phyloP scores from a whole-genome alignment of 331 rosid species.

The Malus hybrid region DNA sequence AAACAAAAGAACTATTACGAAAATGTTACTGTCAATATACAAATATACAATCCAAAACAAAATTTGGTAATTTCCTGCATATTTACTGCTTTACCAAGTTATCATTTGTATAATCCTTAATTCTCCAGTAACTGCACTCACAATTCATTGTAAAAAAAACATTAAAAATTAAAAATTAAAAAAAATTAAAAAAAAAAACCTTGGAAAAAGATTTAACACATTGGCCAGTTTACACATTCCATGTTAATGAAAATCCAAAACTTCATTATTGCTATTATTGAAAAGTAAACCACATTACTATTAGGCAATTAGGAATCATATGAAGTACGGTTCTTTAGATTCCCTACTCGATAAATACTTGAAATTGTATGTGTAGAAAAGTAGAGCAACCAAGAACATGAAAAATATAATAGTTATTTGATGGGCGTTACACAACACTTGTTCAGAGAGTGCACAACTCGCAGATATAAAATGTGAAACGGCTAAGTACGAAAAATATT shows the following conservation, averaged over 20 bases:
- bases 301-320: not conserved
- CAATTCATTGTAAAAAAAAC: not conserved
- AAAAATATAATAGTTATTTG: not conserved
- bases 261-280: not conserved
- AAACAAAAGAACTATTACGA: not conserved
- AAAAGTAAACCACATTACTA: not conserved
- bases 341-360: not conserved
- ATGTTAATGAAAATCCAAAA: not conserved
- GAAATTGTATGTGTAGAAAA: not conserved
- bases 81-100: not conserved
- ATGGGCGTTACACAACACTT: not conserved
- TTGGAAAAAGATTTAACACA: not conserved
- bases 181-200: not conserved
- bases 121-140: not conserved
- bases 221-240: not conserved
- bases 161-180: too few relatives aligned
- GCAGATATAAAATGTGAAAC: slow-evolving; percentile 7
- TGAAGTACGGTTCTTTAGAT: not conserved
- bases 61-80: not conserved
- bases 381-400: not conserved
- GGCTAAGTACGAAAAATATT: not conserved
- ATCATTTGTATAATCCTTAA: not conserved
- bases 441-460: not conserved
- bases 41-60: not conserved
- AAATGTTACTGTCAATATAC: not conserved